Evolutionary conservation across 345 rosid species (phyloP), one percentile per base, ranked within the genome.

Genomic region (Schrenkiella parvula): DNA sequence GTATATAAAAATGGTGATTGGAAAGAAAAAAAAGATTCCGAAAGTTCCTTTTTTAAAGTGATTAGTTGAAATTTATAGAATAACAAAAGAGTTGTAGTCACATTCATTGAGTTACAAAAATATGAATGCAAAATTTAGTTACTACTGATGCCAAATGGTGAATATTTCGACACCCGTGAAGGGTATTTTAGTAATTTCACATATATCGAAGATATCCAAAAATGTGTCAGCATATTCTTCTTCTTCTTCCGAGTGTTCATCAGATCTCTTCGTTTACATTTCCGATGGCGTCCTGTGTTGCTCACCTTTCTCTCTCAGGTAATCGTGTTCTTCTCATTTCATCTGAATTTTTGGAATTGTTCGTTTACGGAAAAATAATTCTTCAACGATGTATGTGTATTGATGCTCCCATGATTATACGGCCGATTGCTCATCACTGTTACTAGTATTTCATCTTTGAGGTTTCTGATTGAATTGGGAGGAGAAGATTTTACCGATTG

Each of bases 251-350:
- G 8, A 29, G 43, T 41, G 11, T 48, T 48, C 11, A 48, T 57
- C 63, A 63, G 77, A 64, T 77, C 73, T 71, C 76, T 77, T 71
- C 1, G 14, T 31, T 23, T 52, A 13, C 66, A 28, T 9, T 44
- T 58, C 48, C 42, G 23, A 78, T 78, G 81, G 81, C 81, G 54
- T 78, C 81, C 1, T 73, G 78, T 43, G 35, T 73, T 35, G 42
- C 71, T 78, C 74, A 17, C 61, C 46, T 68, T 6, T 38, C 81
- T 18, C 64, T 78, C 48, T 73, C 74, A 53, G 78, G 81, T 78
- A 58, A 61, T 21, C 76, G 2, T 12, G 14, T 21, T 37, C 43
- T 21, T 34, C 13, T 60, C 23, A 6, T 5, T 46, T 28, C 54
- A 4, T 48, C 17, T 26, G 50, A 5, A 14, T 3, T 8, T 21